Base-by-base conservation (phyloP, 108 stramenopile species). In the Nitzschia sp. region DNA sequence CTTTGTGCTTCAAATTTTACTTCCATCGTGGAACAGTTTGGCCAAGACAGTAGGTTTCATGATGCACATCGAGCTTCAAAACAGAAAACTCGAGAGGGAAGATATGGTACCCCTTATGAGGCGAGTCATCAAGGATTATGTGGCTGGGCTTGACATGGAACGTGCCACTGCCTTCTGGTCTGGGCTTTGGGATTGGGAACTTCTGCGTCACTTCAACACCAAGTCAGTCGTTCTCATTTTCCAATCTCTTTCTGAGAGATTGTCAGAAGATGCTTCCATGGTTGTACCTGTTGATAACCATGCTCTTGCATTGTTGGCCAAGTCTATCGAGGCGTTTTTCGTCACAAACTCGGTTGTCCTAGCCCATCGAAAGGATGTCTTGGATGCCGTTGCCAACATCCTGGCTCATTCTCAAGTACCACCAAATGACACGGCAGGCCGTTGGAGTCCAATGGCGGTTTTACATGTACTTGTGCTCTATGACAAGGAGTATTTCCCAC, bases 1-100 rank as follows among this genome's bases (percentile, higher is more conserved):
- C 25, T 89, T 90, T 64, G 66, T 93, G 14, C 53, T 86, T 5
- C 63, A 80, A 41, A 76, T 80, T 60, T 52, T 90, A 9, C 72
- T 93, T 41, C 82, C 79, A 7, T 83, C 92, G 11, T 90, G 73
- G 59, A 87, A 93, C 67, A 79, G 84, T 8, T 70, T 90, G 20
- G 73, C 74, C n/a, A 77, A 54, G 34, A 55, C 66, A 12, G 85
- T 92, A 15, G 91, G 91, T 11, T 81, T 67, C 0, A 87, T 74
- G 12, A 79, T 90, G 58, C 76, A 87, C 51, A 53, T 85, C 14
- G 84, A 84, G 14, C 71, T 52, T 19, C 38, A 67, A 34, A 60
- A 48, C 42, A 46, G 50, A 26, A 61, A 57, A 50, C 29, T 66
- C 7, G 50, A 65, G n/a, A 20, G 54, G n/a, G 66, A 67, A 29